phyloP scores from a whole-genome alignment of 371 early-diverging fungal genomes.

The Fennellomyces sp. region DNA sequence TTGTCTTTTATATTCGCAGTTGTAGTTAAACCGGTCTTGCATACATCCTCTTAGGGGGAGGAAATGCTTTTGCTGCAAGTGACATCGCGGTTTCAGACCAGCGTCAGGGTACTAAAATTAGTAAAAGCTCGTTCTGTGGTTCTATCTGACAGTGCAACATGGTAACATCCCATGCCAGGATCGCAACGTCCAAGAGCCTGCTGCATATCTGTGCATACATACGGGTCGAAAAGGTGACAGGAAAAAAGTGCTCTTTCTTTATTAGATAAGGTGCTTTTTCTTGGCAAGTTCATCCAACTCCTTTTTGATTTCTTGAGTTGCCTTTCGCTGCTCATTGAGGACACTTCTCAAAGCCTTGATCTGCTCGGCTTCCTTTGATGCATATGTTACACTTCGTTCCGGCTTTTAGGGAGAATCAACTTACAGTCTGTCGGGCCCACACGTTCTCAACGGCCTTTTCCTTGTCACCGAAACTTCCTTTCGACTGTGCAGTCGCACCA shows the following conservation, averaged over 20 bases:
- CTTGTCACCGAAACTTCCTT: slow-evolving; percentile 39
- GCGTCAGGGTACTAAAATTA: too few relatives aligned
- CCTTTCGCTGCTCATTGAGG: slow-evolving; percentile 32
- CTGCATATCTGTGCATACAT: background rate
- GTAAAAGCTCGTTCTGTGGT: too few relatives aligned
- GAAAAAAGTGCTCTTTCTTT: background rate
- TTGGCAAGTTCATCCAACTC: slow-evolving; percentile 18
- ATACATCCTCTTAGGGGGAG: too few relatives aligned
- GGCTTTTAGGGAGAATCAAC: background rate
- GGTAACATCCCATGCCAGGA: too few relatives aligned
- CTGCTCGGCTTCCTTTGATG: slow-evolving; percentile 40
- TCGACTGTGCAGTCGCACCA: slow-evolving; percentile 36
- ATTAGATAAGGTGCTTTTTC: background rate
- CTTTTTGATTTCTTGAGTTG: slow-evolving; percentile 28
- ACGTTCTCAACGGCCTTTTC: slow-evolving; percentile 50
- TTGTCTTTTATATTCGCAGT: too few relatives aligned
- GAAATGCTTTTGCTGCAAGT: too few relatives aligned
- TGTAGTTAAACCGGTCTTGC: too few relatives aligned
- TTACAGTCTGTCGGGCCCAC: slow-evolving; percentile 47
- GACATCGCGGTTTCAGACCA: too few relatives aligned
- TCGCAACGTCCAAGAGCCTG: too few relatives aligned
- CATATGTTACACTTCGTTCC: background rate
- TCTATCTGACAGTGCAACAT: too few relatives aligned
- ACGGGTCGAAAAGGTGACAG: too few relatives aligned
- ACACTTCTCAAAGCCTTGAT: slow-evolving; percentile 32